Base-by-base conservation (phyloP, 2,329 filamentous ascomycete species). In the Verticillium nubilum region DNA sequence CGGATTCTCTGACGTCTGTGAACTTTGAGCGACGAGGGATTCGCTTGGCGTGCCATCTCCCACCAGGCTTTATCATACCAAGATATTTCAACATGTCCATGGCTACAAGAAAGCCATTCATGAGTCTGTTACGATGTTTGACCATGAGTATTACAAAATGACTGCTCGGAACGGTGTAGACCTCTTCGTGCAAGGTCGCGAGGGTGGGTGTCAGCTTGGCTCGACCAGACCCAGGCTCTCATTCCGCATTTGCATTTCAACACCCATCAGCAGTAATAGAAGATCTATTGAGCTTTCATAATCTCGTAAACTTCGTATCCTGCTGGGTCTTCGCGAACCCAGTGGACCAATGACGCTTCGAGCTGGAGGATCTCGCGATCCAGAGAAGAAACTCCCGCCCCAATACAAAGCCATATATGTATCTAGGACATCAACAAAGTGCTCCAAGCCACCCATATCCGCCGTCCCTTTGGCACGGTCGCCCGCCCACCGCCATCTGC, bases 361-460 rank as follows among this genome's bases (percentile, higher is more conserved):
- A 4, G 37, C 19, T 9, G 19, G n/a, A 23, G n/a, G n/a, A 47
- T 12, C 1, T 47, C 37, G 37, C 37, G n/a, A 47, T 25, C 19
- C 19, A n/a, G 12, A 19, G n/a, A n/a, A n/a, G n/a, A n/a, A n/a
- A n/a, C n/a, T n/a, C 5, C 33, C 13, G 33, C 33, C 15, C 33
- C 33, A 37, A 37, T 19, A 17, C 33, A n/a, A n/a, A n/a, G n/a
- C n/a, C n/a, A n/a, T n/a, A 37, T 37, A 4, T 17, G n/a, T 37
- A 17, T 25, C 37, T 47, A 47, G n/a, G 37, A 47, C 37, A 47
- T 47, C 56, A 62, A 57, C 71, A 87, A 71, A 6, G 83, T 80
- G 65, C 73, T 78, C 83, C 84, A 87, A 29, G 83, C 86, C 29
- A 87, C 84, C 60, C 71, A 69, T 27, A 87, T 66, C 61, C 86